Percentiles rank a stretch among this genome's conserved stretches.
Evolutionary conservation across 352 stramenopile species (phyloP).

Genomic region (Phytophthora nicotianae): DNA sequence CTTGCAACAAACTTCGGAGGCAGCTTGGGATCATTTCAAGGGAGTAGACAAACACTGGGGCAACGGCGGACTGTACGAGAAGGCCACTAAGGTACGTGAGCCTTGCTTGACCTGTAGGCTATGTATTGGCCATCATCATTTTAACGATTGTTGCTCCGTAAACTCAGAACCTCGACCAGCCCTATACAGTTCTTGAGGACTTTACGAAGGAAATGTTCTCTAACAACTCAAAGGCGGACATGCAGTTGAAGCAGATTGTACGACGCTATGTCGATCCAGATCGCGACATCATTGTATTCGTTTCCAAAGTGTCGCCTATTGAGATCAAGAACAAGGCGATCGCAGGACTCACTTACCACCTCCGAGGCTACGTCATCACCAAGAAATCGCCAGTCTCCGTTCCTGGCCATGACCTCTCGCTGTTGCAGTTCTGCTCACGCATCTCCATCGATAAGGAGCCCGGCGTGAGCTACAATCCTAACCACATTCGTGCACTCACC

Average conservation of each 20-base stretch:
- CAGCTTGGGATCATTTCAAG: slow-evolving; percentile 30
- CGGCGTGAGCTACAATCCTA: slow-evolving; percentile 23
- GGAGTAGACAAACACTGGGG: slow-evolving; percentile 23
- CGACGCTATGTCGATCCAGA: slow-evolving; percentile 25
- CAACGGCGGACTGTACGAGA: slow-evolving; percentile 29
- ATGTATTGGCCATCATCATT: neutral
- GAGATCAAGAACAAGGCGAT: slow-evolving; percentile 30
- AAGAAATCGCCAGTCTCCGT: slow-evolving; percentile 33
- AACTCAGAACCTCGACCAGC: slow-evolving; percentile 18
- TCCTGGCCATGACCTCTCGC: slow-evolving; percentile 30
- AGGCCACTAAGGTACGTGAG: slow-evolving; percentile 15
- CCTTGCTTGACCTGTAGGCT: neutral
- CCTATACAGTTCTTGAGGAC: slow-evolving; percentile 22
- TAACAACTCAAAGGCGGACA: slow-evolving; percentile 20
- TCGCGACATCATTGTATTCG: slow-evolving; percentile 18
- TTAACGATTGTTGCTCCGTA: neutral
- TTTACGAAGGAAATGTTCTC: slow-evolving; percentile 28
- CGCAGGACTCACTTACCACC: slow-evolving; percentile 23
- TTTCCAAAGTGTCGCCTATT: slow-evolving; percentile 13
- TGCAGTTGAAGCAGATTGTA: slow-evolving; percentile 30
- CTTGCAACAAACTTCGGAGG: slow-evolving; percentile 12
- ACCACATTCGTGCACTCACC: slow-evolving; percentile 38
- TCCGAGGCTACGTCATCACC: slow-evolving; percentile 41
- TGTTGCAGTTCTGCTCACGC: slow-evolving; percentile 55
- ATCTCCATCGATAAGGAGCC: slow-evolving; percentile 52